Evolutionary conservation across 1,284 basidiomycete species (phyloP).

Genomic region (Volvariella volvacea): DNA sequence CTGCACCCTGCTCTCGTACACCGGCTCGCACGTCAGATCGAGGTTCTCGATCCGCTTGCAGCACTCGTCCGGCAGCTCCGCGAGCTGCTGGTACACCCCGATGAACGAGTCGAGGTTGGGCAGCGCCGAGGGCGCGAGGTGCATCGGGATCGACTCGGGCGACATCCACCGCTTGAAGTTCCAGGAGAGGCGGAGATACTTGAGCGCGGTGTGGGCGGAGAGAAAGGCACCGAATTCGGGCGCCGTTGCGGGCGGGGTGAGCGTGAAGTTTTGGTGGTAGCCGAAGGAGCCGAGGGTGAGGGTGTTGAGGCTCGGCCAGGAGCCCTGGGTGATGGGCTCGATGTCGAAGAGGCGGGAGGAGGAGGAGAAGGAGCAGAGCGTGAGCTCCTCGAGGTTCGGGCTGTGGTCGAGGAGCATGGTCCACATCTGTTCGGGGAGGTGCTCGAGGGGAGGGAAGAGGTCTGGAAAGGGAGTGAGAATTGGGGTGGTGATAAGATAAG

Average conservation of each 20-base stretch:
- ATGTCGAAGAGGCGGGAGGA: conserved; percentile 30
- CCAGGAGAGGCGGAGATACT: conserved; percentile 35
- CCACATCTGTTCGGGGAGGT: conserved; percentile 32
- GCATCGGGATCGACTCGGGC: conserved; percentile 26
- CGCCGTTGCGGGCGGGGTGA: conserved; percentile 18
- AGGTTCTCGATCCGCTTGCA: conserved; percentile 27
- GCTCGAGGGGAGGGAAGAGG: conserved; percentile 28
- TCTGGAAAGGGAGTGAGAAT: conserved; percentile 14
- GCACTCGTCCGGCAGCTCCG: conserved; percentile 21
- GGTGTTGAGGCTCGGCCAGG: conserved; percentile 29
- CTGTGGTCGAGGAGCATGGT: conserved; percentile 36
- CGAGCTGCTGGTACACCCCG: conserved; percentile 38
- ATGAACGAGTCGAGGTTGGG: conserved; percentile 32
- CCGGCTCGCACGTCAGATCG: conserved; percentile 39
- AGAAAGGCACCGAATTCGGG: conserved; percentile 24
- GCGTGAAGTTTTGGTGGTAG: conserved; percentile 31
- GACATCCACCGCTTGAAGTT: conserved; percentile 40
- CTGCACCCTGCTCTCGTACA: conserved; percentile 27
- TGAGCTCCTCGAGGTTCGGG: conserved; percentile 35
- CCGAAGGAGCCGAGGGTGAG: conserved; percentile 40
- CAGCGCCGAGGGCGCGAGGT: conserved; percentile 19
- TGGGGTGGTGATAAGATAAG: neutral
- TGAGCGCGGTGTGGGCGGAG: conserved; percentile 25
- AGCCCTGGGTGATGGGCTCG: conserved; percentile 17
- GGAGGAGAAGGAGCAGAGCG: conserved; percentile 38